Evolutionary conservation across 768 basidiomycete species (phyloP), one percentile per base, ranked within the genome.

Genomic region (Collybia sp.): DNA sequence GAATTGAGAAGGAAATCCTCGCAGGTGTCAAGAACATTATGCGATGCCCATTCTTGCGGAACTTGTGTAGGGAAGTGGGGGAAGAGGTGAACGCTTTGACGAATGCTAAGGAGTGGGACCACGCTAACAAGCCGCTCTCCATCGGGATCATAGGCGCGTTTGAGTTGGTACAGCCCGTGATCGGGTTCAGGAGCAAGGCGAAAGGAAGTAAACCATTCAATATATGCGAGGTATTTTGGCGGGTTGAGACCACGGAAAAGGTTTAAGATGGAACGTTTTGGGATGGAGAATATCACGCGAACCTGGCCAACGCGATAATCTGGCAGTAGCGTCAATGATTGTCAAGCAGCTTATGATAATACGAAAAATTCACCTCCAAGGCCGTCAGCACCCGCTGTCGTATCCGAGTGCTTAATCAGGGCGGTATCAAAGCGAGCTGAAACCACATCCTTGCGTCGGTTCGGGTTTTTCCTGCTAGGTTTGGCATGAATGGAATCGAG

Each of bases 391-490:
- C 37, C 10, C 30, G 47, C 6, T 57, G 30, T 42, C 19, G 34
- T 33, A 51, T 15, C 31, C 16, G 35, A 19, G 9, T 12, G 3
- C 55, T 40, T 40, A 30, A 46, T 44, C 19, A 36, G 17, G 33
- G 47, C 45, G 39, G 53, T 70, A 47, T 75, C 70, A 54, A 71
- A 73, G 3, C 62, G 48, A 1, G 48, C 61, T 2, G 58, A 58
- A 19, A 61, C 44, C 0, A 16, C 6, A 3, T 37, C n/a, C 17
- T 37, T 13, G 2, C 46, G 37, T 0, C 55, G 49, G 5, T 50
- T 47, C 12, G 40, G 48, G 40, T 61, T 51, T 12, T 15, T 19
- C 20, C 25, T 13, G 1, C 16, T 13, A 20, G 54, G 53, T n/a
- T 60, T 41, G 5, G 50, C 57, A 52, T 72, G 65, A 5, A 67